These are phyloP conservation scores for Erodium texanum DNA, from an alignment of 441 rosid genomes.

Conservation along the genomic window DNA sequence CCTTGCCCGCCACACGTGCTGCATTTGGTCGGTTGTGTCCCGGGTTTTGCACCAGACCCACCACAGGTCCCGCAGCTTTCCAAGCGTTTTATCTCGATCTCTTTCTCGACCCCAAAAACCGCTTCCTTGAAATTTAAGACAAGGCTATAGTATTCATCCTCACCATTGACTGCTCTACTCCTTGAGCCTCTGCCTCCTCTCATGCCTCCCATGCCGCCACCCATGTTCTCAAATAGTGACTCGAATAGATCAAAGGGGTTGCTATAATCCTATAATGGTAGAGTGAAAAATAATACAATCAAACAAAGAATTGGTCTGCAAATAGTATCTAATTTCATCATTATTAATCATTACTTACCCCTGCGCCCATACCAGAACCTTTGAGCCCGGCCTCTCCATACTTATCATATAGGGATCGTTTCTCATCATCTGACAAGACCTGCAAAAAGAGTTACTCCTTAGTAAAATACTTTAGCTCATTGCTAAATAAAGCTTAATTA, in stretches of 20 bases:
- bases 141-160: conserved; percentile 79
- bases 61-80: conserved; percentile 78
- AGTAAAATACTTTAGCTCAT: too few species aligned
- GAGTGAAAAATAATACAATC: conserved; percentile 11
- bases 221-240: conserved; percentile 77
- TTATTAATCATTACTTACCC: conserved; percentile 40
- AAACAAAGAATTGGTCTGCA: neutral
- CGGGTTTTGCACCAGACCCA: conserved; percentile 87
- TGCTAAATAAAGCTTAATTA: too few species aligned
- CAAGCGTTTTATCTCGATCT: conserved; percentile 82
- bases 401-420: conserved; percentile 77
- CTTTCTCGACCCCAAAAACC: conserved; percentile 82
- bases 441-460: too few species aligned
- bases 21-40: conserved; percentile 72
- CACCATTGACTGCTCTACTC: conserved; percentile 72
- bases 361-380: conserved; percentile 92
- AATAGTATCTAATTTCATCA: neutral
- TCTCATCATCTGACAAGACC: conserved; percentile 88
- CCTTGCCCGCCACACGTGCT: conserved; percentile 94
- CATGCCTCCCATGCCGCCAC: conserved; percentile 74
- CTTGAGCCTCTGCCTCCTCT: conserved; percentile 65
- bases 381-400: conserved; percentile 95
- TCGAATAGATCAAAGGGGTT: conserved; percentile 93
- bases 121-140: conserved; percentile 81
- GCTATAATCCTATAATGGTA: conserved; percentile 64